phyloP scores from a whole-genome alignment of 2,329 filamentous ascomycete species.

The Sclerotinia glacialis region DNA sequence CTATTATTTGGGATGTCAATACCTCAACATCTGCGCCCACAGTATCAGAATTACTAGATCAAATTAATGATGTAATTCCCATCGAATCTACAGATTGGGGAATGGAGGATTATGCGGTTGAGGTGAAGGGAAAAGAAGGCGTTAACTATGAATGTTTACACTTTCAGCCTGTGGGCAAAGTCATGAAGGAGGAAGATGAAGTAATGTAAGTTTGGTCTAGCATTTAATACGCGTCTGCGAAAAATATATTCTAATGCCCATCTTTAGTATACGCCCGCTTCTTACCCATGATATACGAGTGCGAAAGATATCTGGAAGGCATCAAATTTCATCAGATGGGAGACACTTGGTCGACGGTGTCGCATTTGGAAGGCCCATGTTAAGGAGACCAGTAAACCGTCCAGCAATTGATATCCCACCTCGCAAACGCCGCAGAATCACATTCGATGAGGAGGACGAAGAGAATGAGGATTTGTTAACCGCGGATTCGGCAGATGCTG shows the following conservation, averaged over 20 bases:
- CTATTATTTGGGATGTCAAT: slow-evolving; percentile 67
- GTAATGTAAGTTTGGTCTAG: slow-evolving; percentile 59
- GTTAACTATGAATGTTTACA: slow-evolving; percentile 81
- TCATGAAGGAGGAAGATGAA: slow-evolving; percentile 80
- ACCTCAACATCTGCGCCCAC: slow-evolving; percentile 53
- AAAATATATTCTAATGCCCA: slow-evolving; percentile 19
- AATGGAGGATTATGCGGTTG: slow-evolving; percentile 84
- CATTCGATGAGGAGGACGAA: slow-evolving; percentile 43
- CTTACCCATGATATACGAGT: slow-evolving; percentile 70
- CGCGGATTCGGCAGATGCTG: slow-evolving; percentile 16
- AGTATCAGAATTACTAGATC: slow-evolving; percentile 70
- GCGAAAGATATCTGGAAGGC: slow-evolving; percentile 69
- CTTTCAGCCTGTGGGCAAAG: slow-evolving; percentile 66
- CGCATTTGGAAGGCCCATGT: slow-evolving; percentile 72
- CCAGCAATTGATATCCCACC: slow-evolving; percentile 71
- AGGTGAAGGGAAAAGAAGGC: slow-evolving; percentile 57
- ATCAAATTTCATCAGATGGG: slow-evolving; percentile 77
- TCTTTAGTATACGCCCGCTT: slow-evolving; percentile 70
- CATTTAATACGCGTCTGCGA: background rate
- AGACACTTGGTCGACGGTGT: slow-evolving; percentile 82
- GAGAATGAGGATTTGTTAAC: slow-evolving; percentile 38
- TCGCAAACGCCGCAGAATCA: slow-evolving; percentile 62
- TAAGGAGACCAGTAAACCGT: slow-evolving; percentile 57
- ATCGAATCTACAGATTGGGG: slow-evolving; percentile 80
- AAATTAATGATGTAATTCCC: slow-evolving; percentile 76